A percentile compares a stretch with the other conserved stretches of the same genome.
phyloP scores from a whole-genome alignment of 2,329 filamentous ascomycete genomes.

The Sporothrix globosa region DNA sequence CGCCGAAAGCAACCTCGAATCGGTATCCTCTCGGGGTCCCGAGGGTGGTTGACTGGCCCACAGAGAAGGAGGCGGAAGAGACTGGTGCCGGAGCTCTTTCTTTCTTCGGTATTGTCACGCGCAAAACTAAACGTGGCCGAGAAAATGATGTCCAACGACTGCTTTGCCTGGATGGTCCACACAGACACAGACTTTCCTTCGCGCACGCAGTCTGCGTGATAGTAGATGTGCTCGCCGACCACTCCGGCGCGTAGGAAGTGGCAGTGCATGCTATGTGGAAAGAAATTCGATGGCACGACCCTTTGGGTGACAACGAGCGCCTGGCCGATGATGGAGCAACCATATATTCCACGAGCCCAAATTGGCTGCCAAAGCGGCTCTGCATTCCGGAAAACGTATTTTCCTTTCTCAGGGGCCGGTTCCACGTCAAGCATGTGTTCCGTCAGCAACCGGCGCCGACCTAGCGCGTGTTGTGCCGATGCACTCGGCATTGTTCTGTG shows the following conservation, averaged over 20 bases:
- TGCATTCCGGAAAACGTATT: neutral
- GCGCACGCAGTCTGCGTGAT: constrained; percentile 25
- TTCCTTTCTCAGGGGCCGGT: neutral
- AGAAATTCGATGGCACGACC: constrained; percentile 2
- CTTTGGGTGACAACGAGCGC: constrained; percentile 21
- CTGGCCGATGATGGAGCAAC: constrained; percentile 30
- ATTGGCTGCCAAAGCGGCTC: constrained; percentile 24
- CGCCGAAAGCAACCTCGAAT: neutral
- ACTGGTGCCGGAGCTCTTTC: constrained; percentile 15
- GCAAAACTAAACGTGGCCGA: constrained; percentile 25
- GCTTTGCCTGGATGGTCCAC: constrained; percentile 10
- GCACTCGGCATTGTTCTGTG: neutral
- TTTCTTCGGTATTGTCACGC: neutral
- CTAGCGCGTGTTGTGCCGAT: neutral
- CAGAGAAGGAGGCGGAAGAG: neutral
- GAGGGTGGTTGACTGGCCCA: neutral
- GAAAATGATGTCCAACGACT: constrained; percentile 24
- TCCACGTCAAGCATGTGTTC: neutral
- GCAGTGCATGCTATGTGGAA: constrained; percentile 34
- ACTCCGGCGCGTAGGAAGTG: constrained; percentile 24
- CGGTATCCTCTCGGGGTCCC: neutral
- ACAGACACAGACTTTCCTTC: constrained; percentile 16
- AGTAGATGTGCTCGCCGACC: neutral
- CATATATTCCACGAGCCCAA: constrained; percentile 32
- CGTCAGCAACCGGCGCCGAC: neutral